phyloP scores from a whole-genome alignment of 306 rosid species.

The Albizia julibrissin region DNA sequence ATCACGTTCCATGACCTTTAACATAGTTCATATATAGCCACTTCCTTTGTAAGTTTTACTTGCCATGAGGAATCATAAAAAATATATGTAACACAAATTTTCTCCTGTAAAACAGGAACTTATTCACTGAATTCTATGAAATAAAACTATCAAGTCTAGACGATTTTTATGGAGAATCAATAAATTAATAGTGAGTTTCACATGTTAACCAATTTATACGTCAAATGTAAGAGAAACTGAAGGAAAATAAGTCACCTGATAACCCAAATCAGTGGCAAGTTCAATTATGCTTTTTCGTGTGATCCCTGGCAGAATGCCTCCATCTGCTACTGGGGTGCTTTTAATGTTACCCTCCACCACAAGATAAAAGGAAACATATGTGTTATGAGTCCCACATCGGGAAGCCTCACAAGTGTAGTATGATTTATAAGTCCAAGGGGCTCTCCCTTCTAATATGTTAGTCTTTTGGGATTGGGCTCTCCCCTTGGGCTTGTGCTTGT shows the following conservation, averaged over 20 bases:
- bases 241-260: background rate
- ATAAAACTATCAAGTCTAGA: background rate
- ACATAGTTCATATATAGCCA: background rate
- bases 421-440: no score
- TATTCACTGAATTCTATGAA: background rate
- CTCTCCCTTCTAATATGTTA: no score
- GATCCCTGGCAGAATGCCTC: conserved; percentile 1
- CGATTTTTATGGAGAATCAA: background rate
- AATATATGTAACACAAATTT: background rate
- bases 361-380: background rate
- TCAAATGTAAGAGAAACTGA: background rate
- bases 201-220: background rate
- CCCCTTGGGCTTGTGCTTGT: no score
- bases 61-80: background rate
- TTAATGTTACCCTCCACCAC: background rate
- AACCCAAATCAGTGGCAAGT: background rate
- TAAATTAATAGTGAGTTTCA: background rate
- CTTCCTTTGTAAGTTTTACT: background rate
- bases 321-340: background rate
- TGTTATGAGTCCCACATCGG: no score
- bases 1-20: background rate
- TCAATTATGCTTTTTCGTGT: background rate
- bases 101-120: background rate
- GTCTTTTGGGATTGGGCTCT: no score
- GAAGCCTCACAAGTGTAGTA: no score